Evolutionary conservation across 2,329 filamentous ascomycete species (phyloP), one percentile per base, ranked within the genome.

Genomic region (Aschersonia sp.): DNA sequence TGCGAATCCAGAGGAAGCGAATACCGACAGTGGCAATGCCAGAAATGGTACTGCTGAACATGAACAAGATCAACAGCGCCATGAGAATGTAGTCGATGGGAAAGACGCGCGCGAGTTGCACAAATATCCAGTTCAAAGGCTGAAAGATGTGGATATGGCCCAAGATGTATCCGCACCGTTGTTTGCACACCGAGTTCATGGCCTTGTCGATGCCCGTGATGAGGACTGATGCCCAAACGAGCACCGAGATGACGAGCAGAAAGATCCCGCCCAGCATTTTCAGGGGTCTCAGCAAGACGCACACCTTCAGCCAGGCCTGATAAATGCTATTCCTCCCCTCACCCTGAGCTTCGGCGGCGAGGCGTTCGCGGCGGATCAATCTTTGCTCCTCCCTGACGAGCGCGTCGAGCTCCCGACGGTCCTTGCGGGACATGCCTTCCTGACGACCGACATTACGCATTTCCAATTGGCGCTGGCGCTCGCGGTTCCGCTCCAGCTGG

Each of bases 201-300:
- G 89, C 87, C 70, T 97, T 97, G 75, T 98, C 92, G 59, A 97
- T 89, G 55, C 82, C 85, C 0, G 91, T 97, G 61, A 97, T 85
- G 55, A 97, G 76, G 88, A 98, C 97, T 9, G 87, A 94, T 6
- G 84, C 76, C 76, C 88, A 94, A 55, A 94, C 75, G 42, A 94
- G 55, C 10, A 95, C 65, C 0, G 86, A 75, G 29, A 95, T 62
- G 2, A 88, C 54, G 32, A 96, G 73, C 3, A 97, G 69, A 0
- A 94, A 55, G 45, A 96, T 71, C 10, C 92, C 92, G 2, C 87
- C 84, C 10, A 97, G 64, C 42, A 97, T 78, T 69, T 94, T 95
- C 56, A 98, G 69, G 1, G 92, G 92, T 5, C 89, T 79, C 65
- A 97, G 84, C 40, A 94, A 66, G 12, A 86, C 84, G 59, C 86